A percentile compares a stretch with the other conserved stretches of the same genome.
Conservation (phyloP, 352 stramenopile species). For the Pythium grandisporangium region DNA sequence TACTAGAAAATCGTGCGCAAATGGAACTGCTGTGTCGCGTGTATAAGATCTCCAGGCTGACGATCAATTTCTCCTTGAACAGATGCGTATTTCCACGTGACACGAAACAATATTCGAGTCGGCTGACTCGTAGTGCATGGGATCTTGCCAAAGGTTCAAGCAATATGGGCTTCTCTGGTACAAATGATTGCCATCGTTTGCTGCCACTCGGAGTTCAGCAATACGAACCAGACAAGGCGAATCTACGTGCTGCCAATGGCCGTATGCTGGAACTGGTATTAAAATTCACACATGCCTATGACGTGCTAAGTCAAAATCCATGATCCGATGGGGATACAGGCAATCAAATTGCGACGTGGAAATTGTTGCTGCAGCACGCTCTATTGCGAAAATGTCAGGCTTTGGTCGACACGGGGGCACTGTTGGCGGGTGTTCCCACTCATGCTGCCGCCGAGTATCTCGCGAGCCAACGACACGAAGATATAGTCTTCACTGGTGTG, state of each 20-base stretch:
- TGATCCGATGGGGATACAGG: background rate
- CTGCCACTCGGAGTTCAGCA: slow-evolving; percentile 68
- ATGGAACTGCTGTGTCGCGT: slow-evolving; percentile 35
- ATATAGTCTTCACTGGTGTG: slow-evolving; percentile 23
- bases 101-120: slow-evolving; percentile 64
- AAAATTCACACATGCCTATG: slow-evolving; percentile 20
- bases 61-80: slow-evolving; percentile 86
- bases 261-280: slow-evolving; percentile 80
- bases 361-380: slow-evolving; percentile 28
- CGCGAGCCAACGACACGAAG: background rate
- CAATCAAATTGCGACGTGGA: slow-evolving; percentile 13
- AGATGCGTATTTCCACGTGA: slow-evolving; percentile 73
- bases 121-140: slow-evolving; percentile 71
- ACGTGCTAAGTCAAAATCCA: slow-evolving; percentile 11
- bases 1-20: slow-evolving; percentile 58
- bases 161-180: slow-evolving; percentile 83
- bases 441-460: slow-evolving; percentile 43
- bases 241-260: slow-evolving; percentile 68
- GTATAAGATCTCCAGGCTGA: slow-evolving; percentile 52
- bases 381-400: slow-evolving; percentile 33
- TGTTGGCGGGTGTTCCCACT: slow-evolving; percentile 62
- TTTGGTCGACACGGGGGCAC: slow-evolving; percentile 79
- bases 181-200: slow-evolving; percentile 83
- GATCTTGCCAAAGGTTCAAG: slow-evolving; percentile 54
- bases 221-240: slow-evolving; percentile 32